Percentiles rank a stretch among this genome's conserved stretches.
Conservation (phyloP, 176 grass and related monocot species). For the Phoenix dactylifera region DNA sequence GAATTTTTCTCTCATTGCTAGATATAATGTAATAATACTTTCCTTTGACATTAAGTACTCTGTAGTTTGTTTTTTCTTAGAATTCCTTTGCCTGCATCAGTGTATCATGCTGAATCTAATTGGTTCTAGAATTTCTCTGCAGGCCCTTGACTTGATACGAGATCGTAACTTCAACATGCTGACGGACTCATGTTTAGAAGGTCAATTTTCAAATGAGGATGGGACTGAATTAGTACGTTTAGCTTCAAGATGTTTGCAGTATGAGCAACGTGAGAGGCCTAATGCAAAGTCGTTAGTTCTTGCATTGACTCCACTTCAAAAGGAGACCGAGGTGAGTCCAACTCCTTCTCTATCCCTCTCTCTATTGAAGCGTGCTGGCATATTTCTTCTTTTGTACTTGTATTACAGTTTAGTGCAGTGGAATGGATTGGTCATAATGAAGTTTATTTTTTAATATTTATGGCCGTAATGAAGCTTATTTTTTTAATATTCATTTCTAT, state of each 20-base stretch:
- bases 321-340: slow-evolving; percentile 65
- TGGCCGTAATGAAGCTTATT: not conserved
- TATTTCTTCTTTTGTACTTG: too few relatives aligned
- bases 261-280: slow-evolving; percentile 87
- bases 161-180: slow-evolving; percentile 95
- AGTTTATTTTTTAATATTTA: not conserved
- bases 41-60: too few relatives aligned
- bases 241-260: slow-evolving; percentile 96
- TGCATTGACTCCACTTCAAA: slow-evolving; percentile 81
- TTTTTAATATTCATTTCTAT: slow-evolving; percentile 1
- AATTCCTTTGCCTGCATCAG: not conserved
- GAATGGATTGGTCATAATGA: not conserved
- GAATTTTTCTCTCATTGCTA: too few relatives aligned
- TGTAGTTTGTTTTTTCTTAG: too few relatives aligned
- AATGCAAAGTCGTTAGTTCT: slow-evolving; percentile 81
- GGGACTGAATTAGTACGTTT: slow-evolving; percentile 89
- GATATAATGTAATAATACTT: too few relatives aligned
- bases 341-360: not conserved
- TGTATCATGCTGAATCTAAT: slow-evolving; percentile 6
- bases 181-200: slow-evolving; percentile 91
- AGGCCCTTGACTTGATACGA: slow-evolving; percentile 98
- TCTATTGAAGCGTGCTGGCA: too few relatives aligned
- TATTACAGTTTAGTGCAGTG: too few relatives aligned
- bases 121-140: slow-evolving; percentile 19
- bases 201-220: slow-evolving; percentile 95